Base-by-base conservation (phyloP, 1,139 yeast genomes). In the Magnusiomyces fungicola region DNA sequence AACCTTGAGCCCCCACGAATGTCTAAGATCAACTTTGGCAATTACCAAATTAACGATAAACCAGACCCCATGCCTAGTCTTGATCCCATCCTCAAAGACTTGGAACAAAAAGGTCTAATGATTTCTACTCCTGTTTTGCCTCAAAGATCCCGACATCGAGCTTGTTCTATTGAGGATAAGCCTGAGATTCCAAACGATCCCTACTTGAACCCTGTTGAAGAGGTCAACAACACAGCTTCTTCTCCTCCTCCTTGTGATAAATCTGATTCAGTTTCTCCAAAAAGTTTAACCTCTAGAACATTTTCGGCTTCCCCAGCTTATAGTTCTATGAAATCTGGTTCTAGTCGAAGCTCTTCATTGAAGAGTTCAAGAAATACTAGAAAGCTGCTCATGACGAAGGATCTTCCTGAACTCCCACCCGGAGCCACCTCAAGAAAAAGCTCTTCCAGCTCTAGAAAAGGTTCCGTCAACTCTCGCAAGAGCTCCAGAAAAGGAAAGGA, bases 321-420 rank as follows among this genome's bases (percentile, higher is more conserved):
- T 9, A 32, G 3, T n/a, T 25, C 43, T 12, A n/a, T 22, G 2
- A 16, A 10, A n/a, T 21, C 32, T 6, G 22, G 10, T 2, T 23
- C 19, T 25, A 14, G 24, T 25, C 30, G 9, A 14, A 14, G n/a
- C 7, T 4, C 25, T 2, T 18, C 23, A 3, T 4, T n/a, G 22
- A 32, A 42, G 9, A 27, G 19, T 32, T 32, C 38, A 19, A 30
- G 21, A 14, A 38, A 16, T 19, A 32, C 38, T 9, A 42, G 24
- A 42, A 39, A 39, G 4, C 9, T 23, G 33, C 19, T 39, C 6
- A 10, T 42, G 6, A 30, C 24, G 9, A 42, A 42, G 24, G 45
- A 42, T 22, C 19, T 42, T 2, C 45, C 45, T 2, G 45, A 42
- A 21, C 38, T 42, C 12, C 45, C 45, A 7, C 43, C 32, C 22